Base-by-base conservation (phyloP, 2,329 filamentous ascomycete genomes). In the Epichloe festucae region DNA sequence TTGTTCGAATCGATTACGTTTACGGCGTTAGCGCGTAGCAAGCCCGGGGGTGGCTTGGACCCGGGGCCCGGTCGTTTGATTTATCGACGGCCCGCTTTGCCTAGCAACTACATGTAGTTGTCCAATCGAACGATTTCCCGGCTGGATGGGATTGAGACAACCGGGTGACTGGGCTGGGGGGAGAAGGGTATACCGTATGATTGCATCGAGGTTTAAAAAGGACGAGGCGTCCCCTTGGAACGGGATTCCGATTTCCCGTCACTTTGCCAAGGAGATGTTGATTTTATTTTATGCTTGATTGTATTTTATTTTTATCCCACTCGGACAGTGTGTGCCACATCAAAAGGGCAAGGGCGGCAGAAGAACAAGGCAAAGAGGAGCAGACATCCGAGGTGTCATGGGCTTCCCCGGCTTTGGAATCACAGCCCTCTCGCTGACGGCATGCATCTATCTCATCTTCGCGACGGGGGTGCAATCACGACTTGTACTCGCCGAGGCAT, bases 401-500 rank as follows among this genome's bases (percentile, higher is more conserved):
- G 12, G 14, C 17, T 53, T 50, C 21, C 5, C 43, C 3, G 38
- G 38, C 3, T 45, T 31, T 38, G 54, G 44, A 21, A 58, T 63
- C 55, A 56, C 62, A 7, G 56, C 51, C 27, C 50, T 50, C 35
- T 60, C 62, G 40, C 50, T 68, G 40, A 46, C 55, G n/a, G 57
- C 55, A 49, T 56, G 58, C 35, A 43, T 58, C 42, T 49, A 56
- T 21, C 51, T 60, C 40, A 55, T 56, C 21, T 58, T 53, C 51
- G 50, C 46, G 17, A 54, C 53, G 36, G 52, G 53, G n/a, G 54
- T 51, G 36, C 58, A 64, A 63, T 67, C 68, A 10, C 61, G 57
- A 21, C 52, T 55, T 7, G 50, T 59, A 12, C 65, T 73, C 14
- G 17, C 66, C 14, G 48, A 54, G 41, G 60, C 55, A 38, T 75